A percentile compares a stretch with the other conserved stretches of the same genome.
phyloP scores from a whole-genome alignment of 2,329 filamentous ascomycete genomes.

The Leptoxyphium fumago region DNA sequence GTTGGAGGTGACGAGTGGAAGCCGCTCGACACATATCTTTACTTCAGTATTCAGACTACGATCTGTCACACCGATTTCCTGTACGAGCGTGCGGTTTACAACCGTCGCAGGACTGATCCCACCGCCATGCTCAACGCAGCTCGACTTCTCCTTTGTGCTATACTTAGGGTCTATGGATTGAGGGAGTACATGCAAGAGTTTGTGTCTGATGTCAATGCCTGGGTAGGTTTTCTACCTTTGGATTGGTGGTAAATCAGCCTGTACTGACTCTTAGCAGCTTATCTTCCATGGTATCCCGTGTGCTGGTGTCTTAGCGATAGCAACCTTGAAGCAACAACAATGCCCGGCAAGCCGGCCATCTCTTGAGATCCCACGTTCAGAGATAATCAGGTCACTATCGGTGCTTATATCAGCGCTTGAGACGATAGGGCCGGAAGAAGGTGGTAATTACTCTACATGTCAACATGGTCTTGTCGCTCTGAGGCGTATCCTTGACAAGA shows the following conservation, averaged over 20 bases:
- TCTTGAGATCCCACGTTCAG: slow-evolving; percentile 24
- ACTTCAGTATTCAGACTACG: slow-evolving; percentile 32
- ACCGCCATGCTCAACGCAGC: slow-evolving; percentile 24
- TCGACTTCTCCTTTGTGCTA: slow-evolving; percentile 23
- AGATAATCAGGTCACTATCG: slow-evolving; percentile 30
- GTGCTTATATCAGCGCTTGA: slow-evolving; percentile 30
- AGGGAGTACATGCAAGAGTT: slow-evolving; percentile 25
- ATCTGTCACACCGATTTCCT: slow-evolving; percentile 41
- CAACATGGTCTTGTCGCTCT: slow-evolving; percentile 26
- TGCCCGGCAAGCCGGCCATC: slow-evolving; percentile 16
- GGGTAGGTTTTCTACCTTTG: neutral
- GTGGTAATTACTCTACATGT: slow-evolving; percentile 24
- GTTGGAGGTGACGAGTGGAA: neutral
- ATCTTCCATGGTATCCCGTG: slow-evolving; percentile 26
- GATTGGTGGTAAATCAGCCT: no score
- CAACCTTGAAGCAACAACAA: slow-evolving; percentile 29
- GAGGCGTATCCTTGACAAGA: slow-evolving; percentile 29
- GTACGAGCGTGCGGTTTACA: slow-evolving; percentile 41
- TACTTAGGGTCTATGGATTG: slow-evolving; percentile 23
- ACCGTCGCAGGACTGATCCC: slow-evolving; percentile 21
- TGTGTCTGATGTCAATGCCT: neutral
- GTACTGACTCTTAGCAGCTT: slow-evolving; percentile 4
- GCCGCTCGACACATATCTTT: neutral
- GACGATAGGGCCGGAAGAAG: slow-evolving; percentile 23
- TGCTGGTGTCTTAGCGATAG: slow-evolving; percentile 28